A percentile compares a stretch with the other conserved stretches of the same genome.
Conservation (phyloP, 2,329 filamentous ascomycete genomes). For the Calycina marina region DNA sequence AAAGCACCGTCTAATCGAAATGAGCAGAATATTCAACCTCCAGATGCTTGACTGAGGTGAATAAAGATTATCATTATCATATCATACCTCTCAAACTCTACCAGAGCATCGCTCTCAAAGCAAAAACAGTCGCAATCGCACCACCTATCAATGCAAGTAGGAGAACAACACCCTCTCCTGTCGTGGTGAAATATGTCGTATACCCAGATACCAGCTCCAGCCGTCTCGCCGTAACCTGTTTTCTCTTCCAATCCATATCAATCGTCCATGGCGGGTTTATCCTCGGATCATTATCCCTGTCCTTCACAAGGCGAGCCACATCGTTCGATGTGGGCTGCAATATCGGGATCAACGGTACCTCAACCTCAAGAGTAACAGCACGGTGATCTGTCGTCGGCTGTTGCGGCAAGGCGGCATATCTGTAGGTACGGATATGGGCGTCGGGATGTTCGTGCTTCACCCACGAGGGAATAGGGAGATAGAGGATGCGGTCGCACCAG, state of each 20-base stretch:
- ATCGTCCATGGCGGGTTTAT: conserved; percentile 40
- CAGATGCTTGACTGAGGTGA: too few species aligned
- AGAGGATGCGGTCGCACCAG: conserved; percentile 89
- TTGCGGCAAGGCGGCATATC: conserved; percentile 63
- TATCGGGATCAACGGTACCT: conserved; percentile 41
- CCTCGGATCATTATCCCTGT: conserved; percentile 22
- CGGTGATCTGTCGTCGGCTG: conserved; percentile 80
- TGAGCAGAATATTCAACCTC: too few species aligned
- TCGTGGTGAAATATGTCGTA: conserved; percentile 28
- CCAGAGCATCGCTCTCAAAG: conserved; percentile 10
- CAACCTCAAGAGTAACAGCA: conserved; percentile 59
- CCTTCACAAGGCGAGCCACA: too few species aligned
- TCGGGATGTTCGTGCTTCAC: conserved; percentile 22
- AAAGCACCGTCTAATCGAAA: too few species aligned
- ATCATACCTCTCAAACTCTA: not conserved
- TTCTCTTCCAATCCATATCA: conserved; percentile 38
- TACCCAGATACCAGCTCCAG: conserved; percentile 46
- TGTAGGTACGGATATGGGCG: conserved; percentile 38
- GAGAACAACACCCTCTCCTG: conserved; percentile 20
- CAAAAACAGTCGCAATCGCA: conserved; percentile 17
- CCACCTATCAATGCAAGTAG: conserved; percentile 18
- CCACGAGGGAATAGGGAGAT: conserved; percentile 46
- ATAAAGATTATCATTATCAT: not conserved
- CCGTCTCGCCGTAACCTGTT: conserved; percentile 36
- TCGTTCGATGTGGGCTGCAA: conserved; percentile 22